These are phyloP conservation scores for Carpinus viminea DNA, from an alignment of 306 rosid genomes.

Conservation along the genomic window DNA sequence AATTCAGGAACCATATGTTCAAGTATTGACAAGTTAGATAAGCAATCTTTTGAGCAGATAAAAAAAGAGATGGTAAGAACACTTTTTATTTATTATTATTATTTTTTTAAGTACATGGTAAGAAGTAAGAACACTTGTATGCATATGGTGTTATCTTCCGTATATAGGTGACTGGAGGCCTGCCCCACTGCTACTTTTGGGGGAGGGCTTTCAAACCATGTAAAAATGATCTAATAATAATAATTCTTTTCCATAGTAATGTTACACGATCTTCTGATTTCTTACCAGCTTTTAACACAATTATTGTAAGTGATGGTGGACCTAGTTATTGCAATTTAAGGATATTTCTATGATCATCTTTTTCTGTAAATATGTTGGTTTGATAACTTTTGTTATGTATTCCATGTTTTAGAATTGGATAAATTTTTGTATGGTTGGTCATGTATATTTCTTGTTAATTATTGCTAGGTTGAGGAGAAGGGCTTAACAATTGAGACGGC, in stretches of 20 bases:
- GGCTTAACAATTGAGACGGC: constrained; percentile 79
- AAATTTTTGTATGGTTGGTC: constrained; percentile 14
- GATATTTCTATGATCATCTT: background rate
- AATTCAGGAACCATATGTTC: constrained; percentile 98
- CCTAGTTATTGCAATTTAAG: background rate
- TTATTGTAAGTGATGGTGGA: background rate
- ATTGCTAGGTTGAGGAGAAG: constrained; percentile 82
- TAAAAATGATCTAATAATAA: background rate
- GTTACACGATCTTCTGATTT: background rate
- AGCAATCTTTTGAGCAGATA: constrained; percentile 82
- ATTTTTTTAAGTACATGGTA: constrained; percentile 46
- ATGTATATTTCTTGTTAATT: constrained; percentile 19
- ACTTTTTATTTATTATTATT: background rate
- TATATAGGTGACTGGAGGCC: background rate
- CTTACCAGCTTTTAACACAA: background rate
- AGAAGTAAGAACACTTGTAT: constrained; percentile 42
- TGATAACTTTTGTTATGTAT: background rate
- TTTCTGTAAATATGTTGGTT: background rate
- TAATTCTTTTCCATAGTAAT: background rate
- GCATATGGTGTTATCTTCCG: background rate
- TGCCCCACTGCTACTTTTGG: background rate
- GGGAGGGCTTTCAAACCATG: background rate
- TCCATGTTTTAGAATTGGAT: background rate
- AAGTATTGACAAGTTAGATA: constrained; percentile 91
- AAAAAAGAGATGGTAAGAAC: constrained; percentile 80